Percentiles rank a stretch among this genome's conserved stretches.
Evolutionary conservation across 495 filamentous ascomycete species (phyloP).

Genomic region (Penicillium maclennaniae): DNA sequence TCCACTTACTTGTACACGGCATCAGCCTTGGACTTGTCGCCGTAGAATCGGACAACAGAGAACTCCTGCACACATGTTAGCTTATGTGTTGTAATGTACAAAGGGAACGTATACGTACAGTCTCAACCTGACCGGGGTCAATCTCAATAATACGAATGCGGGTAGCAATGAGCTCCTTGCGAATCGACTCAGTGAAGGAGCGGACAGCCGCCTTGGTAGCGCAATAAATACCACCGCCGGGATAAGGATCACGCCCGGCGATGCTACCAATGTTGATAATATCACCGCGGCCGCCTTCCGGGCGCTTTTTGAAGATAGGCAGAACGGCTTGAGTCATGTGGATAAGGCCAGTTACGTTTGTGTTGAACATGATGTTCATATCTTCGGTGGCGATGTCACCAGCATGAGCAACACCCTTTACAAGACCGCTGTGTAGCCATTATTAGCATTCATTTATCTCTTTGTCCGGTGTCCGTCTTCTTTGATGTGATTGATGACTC

Average conservation of each 20-base stretch:
- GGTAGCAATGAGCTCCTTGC: constrained; percentile 84
- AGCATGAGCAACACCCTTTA: constrained; percentile 82
- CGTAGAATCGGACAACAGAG: constrained; percentile 86
- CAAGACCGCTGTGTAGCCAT: constrained; percentile 59
- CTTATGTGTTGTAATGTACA: not conserved
- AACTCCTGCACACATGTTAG: constrained; percentile 62
- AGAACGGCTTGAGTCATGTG: constrained; percentile 95
- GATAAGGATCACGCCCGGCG: constrained; percentile 86
- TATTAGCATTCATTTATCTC: constrained; percentile 5
- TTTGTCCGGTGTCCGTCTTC: not conserved
- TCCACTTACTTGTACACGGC: constrained; percentile 81
- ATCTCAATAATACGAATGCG: constrained; percentile 88
- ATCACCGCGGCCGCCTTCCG: constrained; percentile 78
- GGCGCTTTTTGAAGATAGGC: constrained; percentile 74
- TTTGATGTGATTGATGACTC: constrained; percentile 29
- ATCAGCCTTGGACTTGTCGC: constrained; percentile 92
- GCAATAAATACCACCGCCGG: constrained; percentile 92
- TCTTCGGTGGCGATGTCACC: constrained; percentile 80
- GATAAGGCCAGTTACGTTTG: constrained; percentile 92
- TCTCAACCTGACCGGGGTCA: constrained; percentile 96
- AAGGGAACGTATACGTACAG: constrained; percentile 40
- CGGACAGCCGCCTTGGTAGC: constrained; percentile 92
- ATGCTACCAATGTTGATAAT: constrained; percentile 98
- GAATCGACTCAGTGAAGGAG: constrained; percentile 81
- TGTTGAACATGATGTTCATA: constrained; percentile 82